phyloP scores from a whole-genome alignment of 441 rosid genomes.

The Pelargonium australe region DNA sequence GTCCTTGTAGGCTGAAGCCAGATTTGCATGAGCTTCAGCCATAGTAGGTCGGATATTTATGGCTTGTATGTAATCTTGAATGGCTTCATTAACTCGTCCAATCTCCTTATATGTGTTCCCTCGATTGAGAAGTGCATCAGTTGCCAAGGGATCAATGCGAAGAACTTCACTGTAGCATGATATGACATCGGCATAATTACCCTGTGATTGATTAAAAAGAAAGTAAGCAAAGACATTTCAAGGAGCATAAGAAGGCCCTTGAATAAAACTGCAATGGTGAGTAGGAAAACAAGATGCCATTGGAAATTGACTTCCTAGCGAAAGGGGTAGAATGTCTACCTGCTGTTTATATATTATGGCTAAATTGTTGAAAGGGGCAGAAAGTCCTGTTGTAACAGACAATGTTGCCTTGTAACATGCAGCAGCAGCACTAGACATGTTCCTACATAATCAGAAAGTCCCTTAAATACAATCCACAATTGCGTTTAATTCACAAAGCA shows the following conservation, averaged over 20 bases:
- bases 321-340: conserved; percentile 32
- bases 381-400: conserved; percentile 85
- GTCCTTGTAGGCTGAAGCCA: conserved; percentile 98
- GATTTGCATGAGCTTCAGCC: conserved; percentile 99
- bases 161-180: conserved; percentile 98
- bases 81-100: conserved; percentile 92
- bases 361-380: conserved; percentile 95
- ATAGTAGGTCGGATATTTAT: conserved; percentile 75
- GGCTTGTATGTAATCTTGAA: conserved; percentile 85
- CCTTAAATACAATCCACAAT: neutral
- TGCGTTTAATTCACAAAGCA: neutral
- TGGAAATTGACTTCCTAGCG: neutral
- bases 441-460: conserved; percentile 38
- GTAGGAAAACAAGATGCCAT: neutral
- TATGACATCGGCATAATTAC: conserved; percentile 89
- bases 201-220: conserved; percentile 39
- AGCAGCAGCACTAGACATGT: conserved; percentile 76
- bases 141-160: conserved; percentile 92
- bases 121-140: conserved; percentile 95
- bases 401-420: conserved; percentile 83
- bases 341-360: conserved; percentile 96
- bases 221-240: neutral
- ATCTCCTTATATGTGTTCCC: conserved; percentile 96
- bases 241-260: neutral
- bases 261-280: neutral